Evolutionary conservation across 192 early-diverging fungal genomes (phyloP).

Genomic region (Obelidium mucronatum): DNA sequence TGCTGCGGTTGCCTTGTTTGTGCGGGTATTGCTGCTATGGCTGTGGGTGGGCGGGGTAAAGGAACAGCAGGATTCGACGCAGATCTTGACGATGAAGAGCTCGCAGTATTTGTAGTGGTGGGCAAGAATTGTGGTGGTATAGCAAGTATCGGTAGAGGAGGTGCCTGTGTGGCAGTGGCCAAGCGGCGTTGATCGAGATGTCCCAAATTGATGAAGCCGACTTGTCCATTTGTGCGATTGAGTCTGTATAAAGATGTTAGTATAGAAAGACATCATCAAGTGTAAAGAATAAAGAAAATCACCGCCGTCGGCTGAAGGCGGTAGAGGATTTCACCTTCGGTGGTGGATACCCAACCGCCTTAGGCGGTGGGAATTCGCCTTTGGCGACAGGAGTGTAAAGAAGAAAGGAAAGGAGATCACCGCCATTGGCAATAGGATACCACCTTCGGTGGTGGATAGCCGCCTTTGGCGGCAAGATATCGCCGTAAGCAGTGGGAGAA

Average conservation of each 20-base stretch:
- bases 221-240: conserved; percentile 18
- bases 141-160: conserved; percentile 21
- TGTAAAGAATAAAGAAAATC: too few species aligned
- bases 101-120: not conserved
- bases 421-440: too few species aligned
- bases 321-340: too few species aligned
- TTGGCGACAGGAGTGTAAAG: too few species aligned
- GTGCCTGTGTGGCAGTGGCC: conserved; percentile 12
- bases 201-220: conserved; percentile 34
- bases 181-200: conserved; percentile 35
- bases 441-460: not conserved
- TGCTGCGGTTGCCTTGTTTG: not conserved
- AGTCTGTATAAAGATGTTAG: not conserved
- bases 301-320: too few species aligned
- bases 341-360: too few species aligned
- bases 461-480: not conserved
- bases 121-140: conserved; percentile 4
- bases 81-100: not conserved
- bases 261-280: not conserved
- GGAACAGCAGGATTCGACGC: not conserved
- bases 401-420: too few species aligned
- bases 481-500: too few species aligned
- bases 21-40: not conserved
- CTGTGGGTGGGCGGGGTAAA: not conserved
- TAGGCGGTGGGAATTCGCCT: too few species aligned